Conservation (phyloP, 2,329 filamentous ascomycete species). For the Pseudopithomyces maydicus region DNA sequence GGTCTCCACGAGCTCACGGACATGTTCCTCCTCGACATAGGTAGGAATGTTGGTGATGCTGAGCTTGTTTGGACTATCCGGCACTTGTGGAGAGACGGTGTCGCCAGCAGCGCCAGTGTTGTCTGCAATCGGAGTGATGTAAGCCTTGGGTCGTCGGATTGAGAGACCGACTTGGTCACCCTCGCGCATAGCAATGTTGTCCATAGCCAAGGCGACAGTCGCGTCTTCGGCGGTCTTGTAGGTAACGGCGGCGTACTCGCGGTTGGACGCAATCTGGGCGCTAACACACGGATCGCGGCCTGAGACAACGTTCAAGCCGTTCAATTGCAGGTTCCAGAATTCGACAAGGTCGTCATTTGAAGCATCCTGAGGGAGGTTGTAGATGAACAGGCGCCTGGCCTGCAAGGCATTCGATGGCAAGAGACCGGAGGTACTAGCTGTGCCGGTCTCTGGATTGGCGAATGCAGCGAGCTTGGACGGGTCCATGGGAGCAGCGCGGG, state of each 20-base stretch:
- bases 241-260: constrained; percentile 83
- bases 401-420: constrained; percentile 94
- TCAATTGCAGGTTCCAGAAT: constrained; percentile 97
- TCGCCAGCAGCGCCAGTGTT: constrained; percentile 74
- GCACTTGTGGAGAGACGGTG: constrained; percentile 77
- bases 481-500: constrained; percentile 93
- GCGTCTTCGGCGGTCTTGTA: constrained; percentile 88
- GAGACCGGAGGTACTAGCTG: constrained; percentile 73
- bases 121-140: constrained; percentile 79
- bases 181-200: constrained; percentile 82
- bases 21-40: constrained; percentile 88
- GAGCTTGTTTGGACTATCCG: constrained; percentile 94
- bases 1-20: constrained; percentile 84
- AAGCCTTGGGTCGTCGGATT: constrained; percentile 91
- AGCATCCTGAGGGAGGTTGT: constrained; percentile 76
- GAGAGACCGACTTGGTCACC: constrained; percentile 66
- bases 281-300: constrained; percentile 82
- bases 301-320: constrained; percentile 91
- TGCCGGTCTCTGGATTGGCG: constrained; percentile 84
- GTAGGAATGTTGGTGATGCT: constrained; percentile 86
- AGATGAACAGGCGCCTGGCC: constrained; percentile 86
- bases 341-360: constrained; percentile 76
- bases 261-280: constrained; percentile 80
- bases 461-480: constrained; percentile 92
- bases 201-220: constrained; percentile 86